Conservation (phyloP, 495 filamentous ascomycete species). For the Podospora didyma region DNA sequence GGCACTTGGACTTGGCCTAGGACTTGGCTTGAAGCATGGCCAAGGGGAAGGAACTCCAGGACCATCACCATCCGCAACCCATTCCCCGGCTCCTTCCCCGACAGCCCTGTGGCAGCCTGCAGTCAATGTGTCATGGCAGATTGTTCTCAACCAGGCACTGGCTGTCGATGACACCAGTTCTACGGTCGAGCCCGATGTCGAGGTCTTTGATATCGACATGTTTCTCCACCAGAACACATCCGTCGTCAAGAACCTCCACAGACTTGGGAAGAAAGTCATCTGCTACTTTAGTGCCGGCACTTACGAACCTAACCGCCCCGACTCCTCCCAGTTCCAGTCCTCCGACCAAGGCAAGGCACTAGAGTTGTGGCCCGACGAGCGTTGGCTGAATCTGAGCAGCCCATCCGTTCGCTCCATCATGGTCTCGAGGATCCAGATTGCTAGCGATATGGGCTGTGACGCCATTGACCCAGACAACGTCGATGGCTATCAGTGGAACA, state of each 20-base stretch:
- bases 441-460: slow-evolving; percentile 59
- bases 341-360: slow-evolving; percentile 51
- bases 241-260: slow-evolving; percentile 21
- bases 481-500: slow-evolving; percentile 57
- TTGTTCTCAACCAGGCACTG: slow-evolving; percentile 30
- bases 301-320: slow-evolving; percentile 52
- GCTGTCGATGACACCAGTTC: slow-evolving; percentile 27
- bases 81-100: not conserved
- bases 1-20: slow-evolving; percentile 19
- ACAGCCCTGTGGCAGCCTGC: slow-evolving; percentile 16
- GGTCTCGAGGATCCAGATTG: slow-evolving; percentile 52
- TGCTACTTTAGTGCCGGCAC: slow-evolving; percentile 73
- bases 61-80: not conserved
- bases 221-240: slow-evolving; percentile 20
- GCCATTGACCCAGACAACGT: slow-evolving; percentile 72
- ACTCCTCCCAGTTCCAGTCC: slow-evolving; percentile 47
- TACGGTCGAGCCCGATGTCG: slow-evolving; percentile 24
- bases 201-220: slow-evolving; percentile 28
- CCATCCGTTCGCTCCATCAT: slow-evolving; percentile 57
- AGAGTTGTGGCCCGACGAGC: slow-evolving; percentile 61
- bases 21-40: slow-evolving; percentile 14
- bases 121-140: slow-evolving; percentile 22
- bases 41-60: not conserved
- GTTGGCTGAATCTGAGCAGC: slow-evolving; percentile 60
- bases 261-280: slow-evolving; percentile 44